Conservation (phyloP, 768 basidiomycete genomes). For the Leucocoprinus leucothites region DNA sequence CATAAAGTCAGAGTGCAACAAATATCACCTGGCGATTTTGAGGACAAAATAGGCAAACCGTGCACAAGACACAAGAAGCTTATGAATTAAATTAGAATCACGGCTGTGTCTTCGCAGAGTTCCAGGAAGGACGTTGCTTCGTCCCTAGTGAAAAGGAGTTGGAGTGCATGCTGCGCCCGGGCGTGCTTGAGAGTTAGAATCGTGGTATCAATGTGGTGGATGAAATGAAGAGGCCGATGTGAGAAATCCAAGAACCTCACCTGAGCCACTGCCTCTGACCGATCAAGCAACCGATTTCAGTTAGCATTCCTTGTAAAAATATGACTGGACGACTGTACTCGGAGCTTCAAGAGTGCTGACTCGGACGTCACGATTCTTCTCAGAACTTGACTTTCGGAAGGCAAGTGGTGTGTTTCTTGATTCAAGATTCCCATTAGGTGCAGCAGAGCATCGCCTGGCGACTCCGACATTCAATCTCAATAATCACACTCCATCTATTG, state of each 20-base stretch:
- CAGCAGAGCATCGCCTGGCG: too few relatives aligned
- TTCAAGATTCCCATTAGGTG: too few relatives aligned
- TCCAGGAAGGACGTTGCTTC: neutral
- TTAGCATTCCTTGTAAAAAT: too few relatives aligned
- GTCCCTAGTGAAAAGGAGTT: neutral
- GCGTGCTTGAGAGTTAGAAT: neutral
- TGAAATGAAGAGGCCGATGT: neutral
- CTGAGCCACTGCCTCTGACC: neutral
- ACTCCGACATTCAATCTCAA: too few relatives aligned
- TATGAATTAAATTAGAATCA: neutral
- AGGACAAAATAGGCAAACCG: neutral
- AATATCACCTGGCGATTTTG: neutral
- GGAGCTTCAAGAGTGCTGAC: too few relatives aligned
- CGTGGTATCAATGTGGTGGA: too few relatives aligned
- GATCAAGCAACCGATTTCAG: neutral
- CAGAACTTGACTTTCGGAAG: too few relatives aligned
- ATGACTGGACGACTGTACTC: too few relatives aligned
- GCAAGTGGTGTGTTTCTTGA: too few relatives aligned
- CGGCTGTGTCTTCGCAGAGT: neutral
- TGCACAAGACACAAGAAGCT: neutral
- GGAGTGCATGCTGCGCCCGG: neutral
- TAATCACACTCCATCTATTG: too few relatives aligned
- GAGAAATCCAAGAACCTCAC: neutral
- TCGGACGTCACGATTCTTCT: too few relatives aligned
- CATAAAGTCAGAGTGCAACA: neutral